phyloP scores from a whole-genome alignment of 2,329 filamentous ascomycete species.

The Cercospora janseana region DNA sequence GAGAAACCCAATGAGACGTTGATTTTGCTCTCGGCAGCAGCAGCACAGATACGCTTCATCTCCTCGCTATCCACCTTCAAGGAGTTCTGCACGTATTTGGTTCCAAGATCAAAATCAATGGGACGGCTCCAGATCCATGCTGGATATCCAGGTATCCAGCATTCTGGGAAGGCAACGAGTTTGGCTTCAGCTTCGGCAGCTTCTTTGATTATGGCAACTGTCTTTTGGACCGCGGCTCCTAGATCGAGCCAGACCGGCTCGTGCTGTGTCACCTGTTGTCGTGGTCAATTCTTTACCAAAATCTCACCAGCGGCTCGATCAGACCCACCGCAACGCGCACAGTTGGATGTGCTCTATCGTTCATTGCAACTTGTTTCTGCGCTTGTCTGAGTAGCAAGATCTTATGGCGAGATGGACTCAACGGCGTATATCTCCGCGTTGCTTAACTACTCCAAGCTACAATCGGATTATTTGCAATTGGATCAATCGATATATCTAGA shows the following conservation, averaged over 20 bases:
- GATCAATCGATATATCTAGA: too few species aligned
- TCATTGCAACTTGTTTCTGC: too few species aligned
- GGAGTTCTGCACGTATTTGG: slow-evolving; percentile 48
- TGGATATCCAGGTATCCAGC: slow-evolving; percentile 43
- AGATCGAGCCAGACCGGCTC: slow-evolving; percentile 63
- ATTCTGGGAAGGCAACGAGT: slow-evolving; percentile 52
- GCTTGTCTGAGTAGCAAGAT: too few species aligned
- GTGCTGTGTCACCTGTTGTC: slow-evolving; percentile 50
- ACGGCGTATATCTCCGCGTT: too few species aligned
- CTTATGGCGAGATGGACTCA: too few species aligned
- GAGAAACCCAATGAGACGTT: slow-evolving; percentile 43
- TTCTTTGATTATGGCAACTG: slow-evolving; percentile 56
- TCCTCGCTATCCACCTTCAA: slow-evolving; percentile 43
- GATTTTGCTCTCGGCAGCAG: slow-evolving; percentile 38
- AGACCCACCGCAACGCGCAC: slow-evolving; percentile 29
- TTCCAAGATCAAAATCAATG: slow-evolving; percentile 42
- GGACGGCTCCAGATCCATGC: slow-evolving; percentile 48
- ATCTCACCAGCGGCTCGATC: too few species aligned
- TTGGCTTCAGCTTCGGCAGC: slow-evolving; percentile 55
- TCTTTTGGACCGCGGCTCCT: slow-evolving; percentile 55
- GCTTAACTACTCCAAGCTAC: too few species aligned
- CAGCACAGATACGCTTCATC: slow-evolving; percentile 44
- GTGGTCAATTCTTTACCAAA: too few species aligned
- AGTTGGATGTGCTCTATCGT: slow-evolving; percentile 15
- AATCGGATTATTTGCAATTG: too few species aligned